A percentile compares a stretch with the other conserved stretches of the same genome.
Evolutionary conservation across 2,329 filamentous ascomycete genomes (phyloP).

Genomic region (Davidsoniella eucalypti): DNA sequence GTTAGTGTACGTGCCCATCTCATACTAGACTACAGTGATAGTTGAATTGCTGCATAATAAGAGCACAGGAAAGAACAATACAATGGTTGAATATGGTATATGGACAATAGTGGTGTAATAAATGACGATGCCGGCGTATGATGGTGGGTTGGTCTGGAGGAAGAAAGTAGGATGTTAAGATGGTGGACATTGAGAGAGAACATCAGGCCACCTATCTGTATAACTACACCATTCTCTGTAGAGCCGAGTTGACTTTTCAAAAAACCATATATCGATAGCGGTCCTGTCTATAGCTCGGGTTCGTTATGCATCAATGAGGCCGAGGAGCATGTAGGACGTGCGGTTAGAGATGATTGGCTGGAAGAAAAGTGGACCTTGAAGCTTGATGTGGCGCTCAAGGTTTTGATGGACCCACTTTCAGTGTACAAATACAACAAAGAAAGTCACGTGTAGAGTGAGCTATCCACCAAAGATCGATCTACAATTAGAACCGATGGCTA

Average conservation of each 20-base stretch:
- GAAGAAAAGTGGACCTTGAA: constrained; percentile 7
- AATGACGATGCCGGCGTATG: too few relatives aligned
- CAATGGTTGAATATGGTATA: neutral
- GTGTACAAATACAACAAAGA: too few relatives aligned
- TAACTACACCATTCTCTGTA: too few relatives aligned
- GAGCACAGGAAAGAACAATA: neutral
- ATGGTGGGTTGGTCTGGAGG: too few relatives aligned
- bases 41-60: neutral
- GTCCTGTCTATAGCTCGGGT: neutral
- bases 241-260: neutral
- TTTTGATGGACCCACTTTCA: constrained; percentile 4
- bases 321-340: constrained; percentile 13
- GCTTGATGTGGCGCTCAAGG: constrained; percentile 11
- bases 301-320: constrained; percentile 9
- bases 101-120: neutral
- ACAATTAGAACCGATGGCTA: neutral
- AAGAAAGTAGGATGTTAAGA: too few relatives aligned
- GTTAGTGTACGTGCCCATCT: constrained; percentile 7
- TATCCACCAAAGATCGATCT: neutral
- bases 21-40: neutral
- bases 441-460: too few relatives aligned
- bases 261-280: neutral
- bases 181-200: too few relatives aligned
- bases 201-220: too few relatives aligned
- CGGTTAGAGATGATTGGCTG: constrained; percentile 11